Evolutionary conservation across 768 basidiomycete species (phyloP).

Genomic region (Suillus lakei): DNA sequence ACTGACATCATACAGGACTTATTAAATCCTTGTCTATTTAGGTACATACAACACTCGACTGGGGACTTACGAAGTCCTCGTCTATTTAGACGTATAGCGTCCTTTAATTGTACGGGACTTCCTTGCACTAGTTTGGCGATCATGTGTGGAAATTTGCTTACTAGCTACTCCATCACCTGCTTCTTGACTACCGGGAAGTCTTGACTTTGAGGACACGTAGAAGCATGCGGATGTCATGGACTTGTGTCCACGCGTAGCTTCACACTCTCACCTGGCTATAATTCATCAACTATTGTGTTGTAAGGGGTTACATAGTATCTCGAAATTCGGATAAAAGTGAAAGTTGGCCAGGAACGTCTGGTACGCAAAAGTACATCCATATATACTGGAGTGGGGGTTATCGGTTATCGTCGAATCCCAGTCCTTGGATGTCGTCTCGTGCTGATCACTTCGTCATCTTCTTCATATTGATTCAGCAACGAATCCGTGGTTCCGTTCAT

Average conservation of each 20-base stretch:
- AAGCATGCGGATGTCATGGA: not conserved
- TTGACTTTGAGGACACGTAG: not conserved
- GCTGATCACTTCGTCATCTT: constrained; percentile 5
- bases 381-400: not conserved
- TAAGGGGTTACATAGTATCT: not conserved
- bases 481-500: not conserved
- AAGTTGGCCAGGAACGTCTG: not conserved
- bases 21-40: too few species aligned
- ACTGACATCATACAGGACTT: too few species aligned
- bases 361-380: not conserved
- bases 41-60: too few species aligned
- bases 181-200: too few species aligned
- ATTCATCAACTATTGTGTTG: not conserved
- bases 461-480: not conserved
- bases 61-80: too few species aligned
- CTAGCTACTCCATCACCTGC: too few species aligned
- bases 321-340: not conserved
- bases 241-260: not conserved
- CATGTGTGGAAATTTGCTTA: too few species aligned
- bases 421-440: not conserved
- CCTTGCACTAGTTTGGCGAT: too few species aligned
- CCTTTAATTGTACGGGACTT: too few species aligned
- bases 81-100: too few species aligned
- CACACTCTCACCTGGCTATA: not conserved
- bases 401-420: not conserved